Percentiles rank a stretch among this genome's conserved stretches.
These are phyloP conservation scores for Aureobasidium sp. DNA, from an alignment of 2,329 filamentous ascomycete genomes.

Conservation along the genomic window DNA sequence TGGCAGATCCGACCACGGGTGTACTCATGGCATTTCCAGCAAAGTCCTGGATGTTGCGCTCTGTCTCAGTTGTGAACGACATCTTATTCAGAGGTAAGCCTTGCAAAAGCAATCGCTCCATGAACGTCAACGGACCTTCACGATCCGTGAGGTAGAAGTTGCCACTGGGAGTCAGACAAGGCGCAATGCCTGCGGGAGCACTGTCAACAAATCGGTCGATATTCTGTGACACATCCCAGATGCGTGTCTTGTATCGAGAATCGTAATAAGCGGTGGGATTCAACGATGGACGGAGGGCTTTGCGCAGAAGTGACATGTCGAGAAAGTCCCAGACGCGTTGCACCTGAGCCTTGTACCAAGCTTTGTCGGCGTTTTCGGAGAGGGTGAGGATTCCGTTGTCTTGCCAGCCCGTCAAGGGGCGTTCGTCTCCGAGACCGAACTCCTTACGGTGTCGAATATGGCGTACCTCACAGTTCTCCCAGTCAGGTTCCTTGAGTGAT, in stretches of 20 bases:
- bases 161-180: conserved; percentile 63
- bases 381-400: conserved; percentile 47
- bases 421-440: conserved; percentile 45
- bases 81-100: conserved; percentile 60
- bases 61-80: conserved; percentile 55
- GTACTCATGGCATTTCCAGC: conserved; percentile 76
- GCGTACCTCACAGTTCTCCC: conserved; percentile 52
- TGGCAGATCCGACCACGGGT: conserved; percentile 60
- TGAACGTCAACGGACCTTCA: conserved; percentile 54
- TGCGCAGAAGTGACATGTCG: conserved; percentile 51
- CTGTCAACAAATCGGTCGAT: conserved; percentile 52
- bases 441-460: conserved; percentile 51
- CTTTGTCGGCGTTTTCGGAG: conserved; percentile 50
- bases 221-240: conserved; percentile 66
- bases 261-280: conserved; percentile 45
- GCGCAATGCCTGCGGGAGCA: conserved; percentile 49
- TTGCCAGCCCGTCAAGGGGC: conserved; percentile 55
- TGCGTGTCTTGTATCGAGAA: conserved; percentile 48
- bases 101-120: conserved; percentile 59
- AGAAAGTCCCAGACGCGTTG: conserved; percentile 59
- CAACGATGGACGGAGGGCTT: conserved; percentile 27
- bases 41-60: conserved; percentile 55
- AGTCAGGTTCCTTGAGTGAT: conserved; percentile 35
- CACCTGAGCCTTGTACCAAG: conserved; percentile 46
- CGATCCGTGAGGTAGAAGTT: conserved; percentile 55